phyloP scores from a whole-genome alignment of 176 grass and related monocot species.

The Saccharum officinarum region DNA sequence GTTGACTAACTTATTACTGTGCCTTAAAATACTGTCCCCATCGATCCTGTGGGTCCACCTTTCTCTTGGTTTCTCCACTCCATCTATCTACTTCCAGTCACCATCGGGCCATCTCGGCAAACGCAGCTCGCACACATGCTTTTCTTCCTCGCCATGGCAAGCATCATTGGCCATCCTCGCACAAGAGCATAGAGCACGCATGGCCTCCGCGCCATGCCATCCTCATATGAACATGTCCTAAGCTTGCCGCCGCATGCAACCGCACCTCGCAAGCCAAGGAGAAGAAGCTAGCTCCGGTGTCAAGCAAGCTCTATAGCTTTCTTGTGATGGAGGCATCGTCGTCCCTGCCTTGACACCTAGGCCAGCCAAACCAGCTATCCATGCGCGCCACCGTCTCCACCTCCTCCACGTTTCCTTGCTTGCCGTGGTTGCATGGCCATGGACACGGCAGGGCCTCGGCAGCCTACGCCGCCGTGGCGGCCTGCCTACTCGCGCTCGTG shows the following conservation, averaged over 20 bases:
- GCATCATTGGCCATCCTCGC: not conserved
- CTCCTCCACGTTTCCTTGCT: not conserved
- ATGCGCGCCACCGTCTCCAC: constrained; percentile 30
- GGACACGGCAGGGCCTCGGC: constrained; percentile 8
- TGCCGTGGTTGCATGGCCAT: constrained; percentile 38
- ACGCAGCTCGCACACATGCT: constrained; percentile 29
- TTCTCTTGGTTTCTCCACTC: not conserved
- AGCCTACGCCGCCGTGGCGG: not conserved
- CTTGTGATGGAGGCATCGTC: constrained; percentile 27
- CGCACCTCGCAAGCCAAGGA: not conserved
- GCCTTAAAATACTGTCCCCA: not conserved
- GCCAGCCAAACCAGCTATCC: not conserved
- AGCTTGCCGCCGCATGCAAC: constrained; percentile 8
- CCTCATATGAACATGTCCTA: constrained; percentile 6
- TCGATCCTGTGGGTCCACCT: not conserved
- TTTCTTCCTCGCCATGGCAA: constrained; percentile 45
- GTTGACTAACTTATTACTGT: not conserved
- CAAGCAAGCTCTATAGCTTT: not conserved
- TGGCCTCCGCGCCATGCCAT: not conserved
- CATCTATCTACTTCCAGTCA: not conserved
- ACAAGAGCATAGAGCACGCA: no score
- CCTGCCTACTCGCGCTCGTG: constrained; percentile 22
- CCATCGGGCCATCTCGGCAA: not conserved
- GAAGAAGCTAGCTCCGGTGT: not conserved
- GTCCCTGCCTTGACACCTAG: constrained; percentile 12